Evolutionary conservation across 192 early-diverging fungal species (phyloP), one percentile per base, ranked within the genome.

Genomic region (Diversispora epigaea): DNA sequence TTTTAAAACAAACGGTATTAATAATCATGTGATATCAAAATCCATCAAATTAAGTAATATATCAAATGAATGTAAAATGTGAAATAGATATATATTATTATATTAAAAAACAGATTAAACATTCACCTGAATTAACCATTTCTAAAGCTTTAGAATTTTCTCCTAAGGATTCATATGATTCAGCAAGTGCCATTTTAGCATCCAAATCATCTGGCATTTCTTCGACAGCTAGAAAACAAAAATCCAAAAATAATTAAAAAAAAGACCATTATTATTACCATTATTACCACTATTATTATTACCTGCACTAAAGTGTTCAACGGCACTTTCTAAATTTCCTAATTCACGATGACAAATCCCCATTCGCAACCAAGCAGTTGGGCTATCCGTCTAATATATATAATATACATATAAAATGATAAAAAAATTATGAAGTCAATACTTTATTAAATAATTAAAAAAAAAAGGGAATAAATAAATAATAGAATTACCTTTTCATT

Each of bases 101-200:
- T 58, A 22, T 17, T 58, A 40, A n/a, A n/a, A n/a, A n/a, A n/a
- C n/a, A 32, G 25, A 15, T n/a, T 61, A 47, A 47, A 3, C 46
- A 56, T 72, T 68, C 77, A 83, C 84, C 84, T 71, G 78, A 77
- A 19, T 85, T 84, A 10, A 84, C 85, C 9, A 87, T 70, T 10
- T 83, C 81, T 12, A 85, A 77, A 7, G 87, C 87, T 40, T 82
- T 80, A 32, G 79, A 80, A 41, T 86, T 80, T 43, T 84, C 80
- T 40, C 92, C 93, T 50, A 90, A 79, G 52, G 89, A 90, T 75
- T 93, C 89, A 64, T 92, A 93, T 0, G 93, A 84, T 61, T 88
- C 80, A 15, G 91, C 92, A 4, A 95, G 77, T 56, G 88, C 82
- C 78, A 91, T 79, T 73, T 87, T 89, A 43, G 88, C 84, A 52